phyloP scores from a whole-genome alignment of 371 early-diverging fungal genomes.

The Zopfochytrium polystomum region DNA sequence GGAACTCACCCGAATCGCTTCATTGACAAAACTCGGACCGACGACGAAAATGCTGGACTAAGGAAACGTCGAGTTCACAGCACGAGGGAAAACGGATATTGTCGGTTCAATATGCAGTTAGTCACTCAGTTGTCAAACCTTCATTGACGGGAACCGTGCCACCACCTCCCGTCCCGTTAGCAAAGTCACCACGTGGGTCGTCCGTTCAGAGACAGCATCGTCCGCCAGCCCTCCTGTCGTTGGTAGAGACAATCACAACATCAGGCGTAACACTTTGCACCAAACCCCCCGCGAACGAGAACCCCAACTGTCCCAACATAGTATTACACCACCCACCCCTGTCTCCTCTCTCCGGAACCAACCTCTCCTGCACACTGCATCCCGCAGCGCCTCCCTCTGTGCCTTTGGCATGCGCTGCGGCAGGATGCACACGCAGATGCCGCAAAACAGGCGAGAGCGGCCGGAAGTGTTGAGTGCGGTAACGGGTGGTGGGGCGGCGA shows the following conservation, averaged over 20 bases:
- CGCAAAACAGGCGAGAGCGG: background rate
- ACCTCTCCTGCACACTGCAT: constrained; percentile 1
- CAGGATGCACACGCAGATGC: background rate
- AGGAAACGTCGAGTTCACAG: no score
- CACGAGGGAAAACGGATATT: no score
- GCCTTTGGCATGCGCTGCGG: background rate
- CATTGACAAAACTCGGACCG: no score
- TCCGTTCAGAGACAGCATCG: background rate
- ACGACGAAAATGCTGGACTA: no score
- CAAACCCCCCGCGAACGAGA: background rate
- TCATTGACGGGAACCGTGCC: no score
- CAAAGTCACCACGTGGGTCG: background rate
- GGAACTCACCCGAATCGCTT: no score
- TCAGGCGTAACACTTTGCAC: background rate
- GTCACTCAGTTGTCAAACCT: no score
- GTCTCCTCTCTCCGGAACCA: background rate
- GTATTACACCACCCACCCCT: background rate
- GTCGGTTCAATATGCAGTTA: no score
- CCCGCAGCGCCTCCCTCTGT: background rate
- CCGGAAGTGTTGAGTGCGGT: no score
- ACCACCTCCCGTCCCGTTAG: no score
- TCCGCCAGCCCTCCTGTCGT: background rate
- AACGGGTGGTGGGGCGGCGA: no score
- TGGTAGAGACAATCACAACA: background rate
- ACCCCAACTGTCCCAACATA: background rate